Evolutionary conservation across 176 grass and related monocot genomes (phyloP).

Genomic region (Oryza punctata): DNA sequence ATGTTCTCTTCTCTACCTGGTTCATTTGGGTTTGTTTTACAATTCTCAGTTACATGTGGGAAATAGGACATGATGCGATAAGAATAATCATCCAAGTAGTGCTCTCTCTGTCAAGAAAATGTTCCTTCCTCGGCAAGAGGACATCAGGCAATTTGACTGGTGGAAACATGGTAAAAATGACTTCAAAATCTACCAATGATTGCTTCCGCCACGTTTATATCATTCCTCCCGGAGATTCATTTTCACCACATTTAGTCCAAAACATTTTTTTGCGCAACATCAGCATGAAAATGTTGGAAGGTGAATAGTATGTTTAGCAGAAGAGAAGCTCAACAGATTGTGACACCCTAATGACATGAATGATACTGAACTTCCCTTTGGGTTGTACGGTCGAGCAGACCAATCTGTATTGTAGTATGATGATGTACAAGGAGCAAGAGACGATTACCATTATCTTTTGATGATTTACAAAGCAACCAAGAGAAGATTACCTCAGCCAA

Average conservation of each 20-base stretch:
- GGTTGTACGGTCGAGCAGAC: slow-evolving; percentile 35
- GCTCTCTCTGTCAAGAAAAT: neutral
- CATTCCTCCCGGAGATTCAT: neutral
- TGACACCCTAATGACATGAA: neutral
- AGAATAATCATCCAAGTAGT: neutral
- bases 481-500: no score
- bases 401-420: slow-evolving; percentile 9
- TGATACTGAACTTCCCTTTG: neutral
- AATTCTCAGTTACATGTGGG: neutral
- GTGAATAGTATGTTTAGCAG: no score
- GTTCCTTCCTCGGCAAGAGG: no score
- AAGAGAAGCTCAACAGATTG: neutral
- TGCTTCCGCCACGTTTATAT: neutral
- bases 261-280: neutral
- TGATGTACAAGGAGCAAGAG: slow-evolving; percentile 11
- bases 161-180: neutral
- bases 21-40: neutral
- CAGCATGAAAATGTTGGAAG: neutral
- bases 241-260: neutral
- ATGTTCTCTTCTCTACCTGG: neutral
- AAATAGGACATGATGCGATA: neutral
- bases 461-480: neutral
- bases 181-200: neutral
- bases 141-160: no score
- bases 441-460: neutral